These are phyloP conservation scores for Jamesozyma piceae DNA, from an alignment of 805 yeast genomes.

Conservation along the genomic window DNA sequence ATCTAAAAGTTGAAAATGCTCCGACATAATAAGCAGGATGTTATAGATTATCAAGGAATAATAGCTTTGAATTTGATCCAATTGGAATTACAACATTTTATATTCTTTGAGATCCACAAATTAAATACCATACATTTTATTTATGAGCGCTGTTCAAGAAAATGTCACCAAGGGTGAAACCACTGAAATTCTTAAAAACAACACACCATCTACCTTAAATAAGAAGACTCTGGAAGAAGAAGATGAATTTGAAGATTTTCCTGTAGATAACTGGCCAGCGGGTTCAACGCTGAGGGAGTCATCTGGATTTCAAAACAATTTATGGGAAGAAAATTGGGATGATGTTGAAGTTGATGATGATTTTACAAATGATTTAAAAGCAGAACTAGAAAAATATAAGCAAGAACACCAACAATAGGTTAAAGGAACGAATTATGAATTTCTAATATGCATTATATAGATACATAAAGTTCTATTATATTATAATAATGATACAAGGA, in stretches of 20 bases:
- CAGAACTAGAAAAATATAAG: conserved; percentile 29
- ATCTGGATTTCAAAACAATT: conserved; percentile 40
- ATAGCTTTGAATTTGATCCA: background rate
- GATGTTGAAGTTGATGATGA: conserved; percentile 90
- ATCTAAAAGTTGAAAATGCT: no score
- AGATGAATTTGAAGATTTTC: conserved; percentile 96
- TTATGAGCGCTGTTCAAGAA: conserved; percentile 1
- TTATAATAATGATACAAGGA: background rate
- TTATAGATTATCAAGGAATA: no score
- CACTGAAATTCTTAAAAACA: background rate
- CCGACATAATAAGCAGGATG: background rate
- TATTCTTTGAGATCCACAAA: background rate
- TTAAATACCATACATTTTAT: background rate
- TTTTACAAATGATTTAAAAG: conserved; percentile 65
- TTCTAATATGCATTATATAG: background rate
- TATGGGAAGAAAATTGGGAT: conserved; percentile 98
- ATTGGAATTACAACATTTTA: background rate
- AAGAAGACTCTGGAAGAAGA: conserved; percentile 72
- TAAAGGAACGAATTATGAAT: background rate
- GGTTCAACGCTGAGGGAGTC: conserved; percentile 42
- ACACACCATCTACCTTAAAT: conserved; percentile 2
- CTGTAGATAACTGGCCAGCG: conserved; percentile 78
- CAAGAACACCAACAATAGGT: conserved; percentile 7
- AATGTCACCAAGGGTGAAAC: background rate
- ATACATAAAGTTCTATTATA: background rate